These are phyloP conservation scores for Trichocomaceae sp. DNA, from an alignment of 2,329 filamentous ascomycete genomes.

Conservation along the genomic window DNA sequence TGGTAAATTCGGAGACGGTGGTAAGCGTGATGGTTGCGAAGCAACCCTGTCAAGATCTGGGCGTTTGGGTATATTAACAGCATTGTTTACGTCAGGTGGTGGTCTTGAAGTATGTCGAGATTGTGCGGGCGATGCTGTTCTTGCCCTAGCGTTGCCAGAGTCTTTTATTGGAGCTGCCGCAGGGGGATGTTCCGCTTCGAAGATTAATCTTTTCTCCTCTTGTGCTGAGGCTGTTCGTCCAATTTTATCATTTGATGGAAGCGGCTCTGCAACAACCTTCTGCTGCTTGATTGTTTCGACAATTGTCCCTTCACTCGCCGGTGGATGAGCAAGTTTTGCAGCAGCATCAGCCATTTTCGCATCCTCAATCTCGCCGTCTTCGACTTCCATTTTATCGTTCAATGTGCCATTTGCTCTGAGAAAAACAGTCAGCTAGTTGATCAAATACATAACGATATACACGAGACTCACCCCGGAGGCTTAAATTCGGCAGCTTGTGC, in stretches of 20 bases:
- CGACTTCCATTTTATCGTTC: constrained; percentile 32
- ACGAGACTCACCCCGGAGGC: constrained; percentile 28
- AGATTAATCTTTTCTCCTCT: background rate
- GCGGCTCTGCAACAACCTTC: background rate
- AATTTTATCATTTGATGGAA: background rate
- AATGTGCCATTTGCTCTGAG: constrained; percentile 25
- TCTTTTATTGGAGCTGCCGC: background rate
- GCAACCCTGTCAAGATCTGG: constrained; percentile 32
- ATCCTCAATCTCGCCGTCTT: constrained; percentile 43
- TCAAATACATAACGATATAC: constrained; percentile 8
- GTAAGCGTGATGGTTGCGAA: constrained; percentile 20
- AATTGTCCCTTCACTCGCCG: constrained; percentile 7
- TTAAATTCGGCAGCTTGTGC: constrained; percentile 38
- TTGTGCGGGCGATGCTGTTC: constrained; percentile 17
- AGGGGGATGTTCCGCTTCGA: background rate
- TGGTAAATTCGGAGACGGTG: constrained; percentile 32
- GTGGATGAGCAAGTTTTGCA: background rate
- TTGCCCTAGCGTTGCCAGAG: constrained; percentile 14
- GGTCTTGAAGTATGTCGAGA: constrained; percentile 24
- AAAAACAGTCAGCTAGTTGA: background rate
- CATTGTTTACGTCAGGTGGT: constrained; percentile 24
- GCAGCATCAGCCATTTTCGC: constrained; percentile 36
- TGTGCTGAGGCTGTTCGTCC: background rate
- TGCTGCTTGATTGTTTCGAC: background rate
- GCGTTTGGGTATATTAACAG: constrained; percentile 31